A percentile compares a stretch with the other conserved stretches of the same genome.
phyloP scores from a whole-genome alignment of 805 yeast genomes.

The Metschnikowia amazonensis region DNA sequence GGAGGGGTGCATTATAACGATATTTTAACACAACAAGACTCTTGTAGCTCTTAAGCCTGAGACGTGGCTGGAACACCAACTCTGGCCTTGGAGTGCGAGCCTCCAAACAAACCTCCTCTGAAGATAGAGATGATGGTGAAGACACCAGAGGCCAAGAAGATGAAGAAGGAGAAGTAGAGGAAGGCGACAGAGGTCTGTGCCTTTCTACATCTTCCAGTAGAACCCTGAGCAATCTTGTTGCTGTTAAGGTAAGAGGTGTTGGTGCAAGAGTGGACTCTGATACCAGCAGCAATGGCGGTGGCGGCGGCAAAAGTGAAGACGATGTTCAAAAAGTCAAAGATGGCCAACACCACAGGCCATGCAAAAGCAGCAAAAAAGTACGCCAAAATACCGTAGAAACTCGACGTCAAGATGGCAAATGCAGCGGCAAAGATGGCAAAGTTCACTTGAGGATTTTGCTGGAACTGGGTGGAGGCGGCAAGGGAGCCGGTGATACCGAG shows the following conservation, averaged over 20 bases:
- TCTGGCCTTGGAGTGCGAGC: conserved; percentile 49
- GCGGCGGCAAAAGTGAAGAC: conserved; percentile 95
- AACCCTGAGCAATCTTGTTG: conserved; percentile 74
- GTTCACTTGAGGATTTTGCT: conserved; percentile 76
- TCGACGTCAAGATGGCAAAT: conserved; percentile 76
- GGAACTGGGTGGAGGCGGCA: conserved; percentile 55
- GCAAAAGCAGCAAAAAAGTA: conserved; percentile 75
- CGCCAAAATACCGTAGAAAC: conserved; percentile 75
- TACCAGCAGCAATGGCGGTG: conserved; percentile 88
- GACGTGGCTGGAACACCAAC: conserved; percentile 89
- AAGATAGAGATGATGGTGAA: conserved; percentile 56
- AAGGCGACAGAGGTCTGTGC: conserved; percentile 83
- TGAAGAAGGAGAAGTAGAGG: conserved; percentile 78
- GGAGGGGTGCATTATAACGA: neutral
- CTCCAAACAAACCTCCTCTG: conserved; percentile 46
- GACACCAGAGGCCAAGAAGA: conserved; percentile 63
- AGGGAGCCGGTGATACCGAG: conserved; percentile 90
- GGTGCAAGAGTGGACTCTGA: conserved; percentile 80
- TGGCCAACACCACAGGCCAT: conserved; percentile 76
- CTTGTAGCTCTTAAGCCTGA: conserved; percentile 57
- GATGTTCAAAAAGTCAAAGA: conserved; percentile 80
- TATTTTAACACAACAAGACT: conserved; percentile 1
- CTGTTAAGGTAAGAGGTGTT: conserved; percentile 62
- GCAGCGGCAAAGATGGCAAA: conserved; percentile 84
- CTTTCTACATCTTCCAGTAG: conserved; percentile 84